A percentile compares a stretch with the other conserved stretches of the same genome.
phyloP scores from a whole-genome alignment of 164 flowering plant species.

The Stephania cephalantha region DNA sequence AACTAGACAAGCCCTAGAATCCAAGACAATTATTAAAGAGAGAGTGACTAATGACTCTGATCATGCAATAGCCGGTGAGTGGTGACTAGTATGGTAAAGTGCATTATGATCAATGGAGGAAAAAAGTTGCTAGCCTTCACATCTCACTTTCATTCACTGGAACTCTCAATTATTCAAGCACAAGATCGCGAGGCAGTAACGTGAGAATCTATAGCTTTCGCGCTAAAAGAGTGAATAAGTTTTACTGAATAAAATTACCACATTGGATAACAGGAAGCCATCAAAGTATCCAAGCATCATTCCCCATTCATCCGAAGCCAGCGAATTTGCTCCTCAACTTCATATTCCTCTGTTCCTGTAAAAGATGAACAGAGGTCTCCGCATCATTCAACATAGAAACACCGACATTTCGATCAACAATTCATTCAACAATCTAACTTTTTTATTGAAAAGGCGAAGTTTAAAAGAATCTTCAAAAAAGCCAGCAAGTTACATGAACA shows the following conservation, averaged over 20 bases:
- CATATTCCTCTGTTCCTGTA: conserved; percentile 63
- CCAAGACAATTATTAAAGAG: not conserved
- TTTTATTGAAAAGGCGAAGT: not conserved
- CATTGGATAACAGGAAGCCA: conserved; percentile 5
- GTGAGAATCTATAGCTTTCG: not conserved
- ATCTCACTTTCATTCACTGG: not conserved
- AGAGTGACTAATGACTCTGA: too few relatives aligned
- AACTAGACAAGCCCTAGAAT: not conserved
- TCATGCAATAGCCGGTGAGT: too few relatives aligned
- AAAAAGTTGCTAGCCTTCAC: not conserved
- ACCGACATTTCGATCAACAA: not conserved
- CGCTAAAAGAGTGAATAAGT: not conserved
- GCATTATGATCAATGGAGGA: not conserved
- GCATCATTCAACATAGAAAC: not conserved
- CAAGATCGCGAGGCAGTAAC: not conserved
- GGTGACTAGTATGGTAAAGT: not conserved
- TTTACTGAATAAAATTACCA: conserved; percentile 17
- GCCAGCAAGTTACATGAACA: not conserved
- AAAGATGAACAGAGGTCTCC: conserved; percentile 2
- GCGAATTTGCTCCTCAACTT: conserved; percentile 56
- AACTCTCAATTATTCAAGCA: not conserved
- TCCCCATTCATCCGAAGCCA: conserved; percentile 35
- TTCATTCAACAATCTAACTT: not conserved
- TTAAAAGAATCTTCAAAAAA: not conserved
- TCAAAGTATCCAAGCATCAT: not conserved